Base-by-base conservation (phyloP, 2,329 filamentous ascomycete genomes). In the Sporothrix luriei region DNA sequence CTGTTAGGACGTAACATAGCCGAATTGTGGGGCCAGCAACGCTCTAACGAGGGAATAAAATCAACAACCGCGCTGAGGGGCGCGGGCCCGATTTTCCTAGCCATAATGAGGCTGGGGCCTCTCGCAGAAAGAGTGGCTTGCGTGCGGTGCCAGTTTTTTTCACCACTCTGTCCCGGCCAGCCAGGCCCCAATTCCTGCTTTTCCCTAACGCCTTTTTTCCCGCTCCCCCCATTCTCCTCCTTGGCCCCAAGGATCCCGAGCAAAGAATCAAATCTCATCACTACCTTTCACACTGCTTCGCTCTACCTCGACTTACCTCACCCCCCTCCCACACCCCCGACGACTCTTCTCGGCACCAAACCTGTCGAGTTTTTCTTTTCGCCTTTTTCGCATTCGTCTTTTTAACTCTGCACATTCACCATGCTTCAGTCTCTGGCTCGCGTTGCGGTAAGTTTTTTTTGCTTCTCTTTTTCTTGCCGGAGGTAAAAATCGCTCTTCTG, bases 381-480 rank as follows among this genome's bases (percentile, higher is more conserved):
- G 26, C 21, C 24, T 49, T 38, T 29, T 38, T 68, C 33, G 29
- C 55, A 2, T 7, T 33, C 16, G 11, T 21, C 10, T 29, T 43
- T 26, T 59, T 26, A n/a, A n/a, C 55, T 40, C 61, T 59, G 40
- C 54, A 33, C 21, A 26, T 48, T 40, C 57, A 70, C 65, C 26
- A 71, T 71, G 69, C 66, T 70, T 43, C 69, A 70, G 76, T 83
- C 85, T 79, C 78, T 87, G 72, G 82, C 83, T 77, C 81, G 85
- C 81, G 81, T 80, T 78, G 83, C 85, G 80, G 86, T 88, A 83
- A 75, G 85, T 82, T 68, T 38, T 21, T 69, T 33, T 54, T n/a
- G 26, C 51, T 38, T 46, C 29, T 16, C 19, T 26, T 64, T 59
- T 59, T 24, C 26, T 43, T 43, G 57, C 38, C 57, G 54, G 66